These are phyloP conservation scores for Colletotrichum brevisporum DNA, from an alignment of 2,329 filamentous ascomycete genomes.

Conservation along the genomic window DNA sequence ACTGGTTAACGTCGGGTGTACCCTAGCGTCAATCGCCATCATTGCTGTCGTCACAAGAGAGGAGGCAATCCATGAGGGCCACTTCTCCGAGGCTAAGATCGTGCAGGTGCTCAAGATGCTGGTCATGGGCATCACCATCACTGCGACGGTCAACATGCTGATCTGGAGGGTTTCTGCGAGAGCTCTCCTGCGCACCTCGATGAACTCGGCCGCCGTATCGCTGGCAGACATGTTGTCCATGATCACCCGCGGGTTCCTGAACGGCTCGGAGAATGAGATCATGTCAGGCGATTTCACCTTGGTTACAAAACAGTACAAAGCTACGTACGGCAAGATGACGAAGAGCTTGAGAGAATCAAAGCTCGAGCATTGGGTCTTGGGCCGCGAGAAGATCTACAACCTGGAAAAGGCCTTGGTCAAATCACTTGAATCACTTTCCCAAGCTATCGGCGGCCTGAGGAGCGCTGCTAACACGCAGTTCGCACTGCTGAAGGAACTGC, in stretches of 20 bases:
- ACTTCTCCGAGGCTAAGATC: slow-evolving; percentile 86
- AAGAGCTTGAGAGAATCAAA: slow-evolving; percentile 88
- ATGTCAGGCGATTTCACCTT: slow-evolving; percentile 74
- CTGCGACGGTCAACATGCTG: slow-evolving; percentile 81
- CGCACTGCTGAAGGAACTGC: slow-evolving; percentile 79
- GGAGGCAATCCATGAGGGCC: slow-evolving; percentile 85
- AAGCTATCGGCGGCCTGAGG: slow-evolving; percentile 90
- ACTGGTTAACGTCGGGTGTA: slow-evolving; percentile 87
- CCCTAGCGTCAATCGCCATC: slow-evolving; percentile 87
- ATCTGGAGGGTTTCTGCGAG: slow-evolving; percentile 86
- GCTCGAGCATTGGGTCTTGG: slow-evolving; percentile 87
- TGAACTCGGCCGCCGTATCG: slow-evolving; percentile 80
- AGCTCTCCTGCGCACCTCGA: slow-evolving; percentile 78
- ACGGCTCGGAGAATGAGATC: slow-evolving; percentile 84
- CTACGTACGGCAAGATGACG: slow-evolving; percentile 78
- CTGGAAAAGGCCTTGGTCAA: slow-evolving; percentile 86
- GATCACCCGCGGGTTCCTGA: slow-evolving; percentile 87
- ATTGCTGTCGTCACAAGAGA: slow-evolving; percentile 94
- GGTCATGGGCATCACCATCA: slow-evolving; percentile 80
- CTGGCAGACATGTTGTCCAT: slow-evolving; percentile 85
- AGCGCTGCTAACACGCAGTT: slow-evolving; percentile 94
- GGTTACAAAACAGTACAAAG: slow-evolving; percentile 74
- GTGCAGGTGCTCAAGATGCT: slow-evolving; percentile 87
- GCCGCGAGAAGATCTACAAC: slow-evolving; percentile 82
- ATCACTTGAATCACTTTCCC: slow-evolving; percentile 86